These are phyloP conservation scores for Albugo candida DNA, from an alignment of 352 stramenopile species.

Conservation along the genomic window DNA sequence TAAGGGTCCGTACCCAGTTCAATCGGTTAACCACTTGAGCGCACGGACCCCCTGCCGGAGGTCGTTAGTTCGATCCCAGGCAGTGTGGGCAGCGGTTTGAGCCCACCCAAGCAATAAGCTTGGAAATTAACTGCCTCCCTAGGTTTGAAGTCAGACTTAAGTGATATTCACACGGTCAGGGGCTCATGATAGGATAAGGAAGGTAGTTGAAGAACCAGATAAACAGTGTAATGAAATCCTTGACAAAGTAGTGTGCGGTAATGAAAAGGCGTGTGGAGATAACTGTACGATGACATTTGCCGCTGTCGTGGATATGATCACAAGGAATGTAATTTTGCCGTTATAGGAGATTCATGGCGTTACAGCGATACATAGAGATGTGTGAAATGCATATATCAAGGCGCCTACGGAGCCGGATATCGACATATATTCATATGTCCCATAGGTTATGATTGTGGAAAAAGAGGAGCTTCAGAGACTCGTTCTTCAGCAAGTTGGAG, in stretches of 20 bases:
- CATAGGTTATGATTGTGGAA: not conserved
- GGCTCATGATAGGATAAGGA: too few species aligned
- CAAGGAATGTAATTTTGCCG: not conserved
- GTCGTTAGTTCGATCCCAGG: too few species aligned
- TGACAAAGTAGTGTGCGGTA: not conserved
- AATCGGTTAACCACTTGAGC: too few species aligned
- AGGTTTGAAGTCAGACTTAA: too few species aligned
- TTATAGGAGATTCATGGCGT: not conserved
- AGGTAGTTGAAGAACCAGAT: too few species aligned
- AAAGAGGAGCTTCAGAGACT: not conserved
- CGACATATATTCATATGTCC: conserved; percentile 3
- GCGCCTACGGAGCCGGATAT: not conserved
- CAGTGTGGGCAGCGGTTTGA: too few species aligned
- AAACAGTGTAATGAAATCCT: too few species aligned
- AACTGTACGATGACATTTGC: conserved; percentile 2
- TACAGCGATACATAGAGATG: conserved; percentile 1
- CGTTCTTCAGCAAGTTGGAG: not conserved
- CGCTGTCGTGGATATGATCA: conserved; percentile 1
- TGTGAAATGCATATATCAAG: conserved; percentile 3
- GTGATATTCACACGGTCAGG: too few species aligned
- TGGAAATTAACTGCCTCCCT: too few species aligned
- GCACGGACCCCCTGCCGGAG: too few species aligned
- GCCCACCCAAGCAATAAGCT: too few species aligned
- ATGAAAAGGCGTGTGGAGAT: not conserved
- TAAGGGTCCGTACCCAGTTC: too few species aligned